These are phyloP conservation scores for Pseudogymnoascus sp. DNA, from an alignment of 2,329 filamentous ascomycete species.

Conservation along the genomic window DNA sequence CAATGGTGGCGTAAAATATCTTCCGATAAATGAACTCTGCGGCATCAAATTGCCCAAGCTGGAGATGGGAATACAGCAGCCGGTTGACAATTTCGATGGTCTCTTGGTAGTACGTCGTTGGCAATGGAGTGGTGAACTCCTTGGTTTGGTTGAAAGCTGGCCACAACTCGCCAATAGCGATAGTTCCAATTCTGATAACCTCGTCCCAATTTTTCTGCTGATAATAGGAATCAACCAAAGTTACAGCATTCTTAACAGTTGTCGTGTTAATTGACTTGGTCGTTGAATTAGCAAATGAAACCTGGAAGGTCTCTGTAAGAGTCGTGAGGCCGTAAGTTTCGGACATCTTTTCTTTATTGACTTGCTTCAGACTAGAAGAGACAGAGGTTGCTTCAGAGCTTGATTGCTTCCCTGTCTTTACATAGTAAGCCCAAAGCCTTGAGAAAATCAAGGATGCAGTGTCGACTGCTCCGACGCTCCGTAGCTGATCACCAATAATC, in stretches of 20 bases:
- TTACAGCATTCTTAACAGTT: constrained; percentile 14
- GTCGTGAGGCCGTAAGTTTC: constrained; percentile 14
- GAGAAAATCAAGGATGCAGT: constrained; percentile 5
- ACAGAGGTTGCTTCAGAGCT: constrained; percentile 15
- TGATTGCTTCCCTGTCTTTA: constrained; percentile 14
- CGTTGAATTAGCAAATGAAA: constrained; percentile 12
- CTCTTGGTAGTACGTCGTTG: constrained; percentile 13
- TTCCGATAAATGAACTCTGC: constrained; percentile 17
- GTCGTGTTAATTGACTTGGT: constrained; percentile 14
- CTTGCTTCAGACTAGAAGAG: constrained; percentile 12
- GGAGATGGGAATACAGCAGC: constrained; percentile 13
- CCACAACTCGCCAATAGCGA: constrained; percentile 17
- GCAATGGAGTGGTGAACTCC: constrained; percentile 13
- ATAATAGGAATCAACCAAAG: constrained; percentile 16
- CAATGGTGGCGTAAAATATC: constrained; percentile 16
- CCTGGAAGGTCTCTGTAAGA: constrained; percentile 15
- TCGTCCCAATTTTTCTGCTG: constrained; percentile 17
- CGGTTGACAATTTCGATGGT: constrained; percentile 11
- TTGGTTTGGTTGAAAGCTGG: constrained; percentile 12
- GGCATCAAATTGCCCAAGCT: constrained; percentile 14
- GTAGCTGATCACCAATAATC: constrained; percentile 13
- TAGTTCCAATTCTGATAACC: constrained; percentile 14
- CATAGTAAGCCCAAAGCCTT: constrained; percentile 18
- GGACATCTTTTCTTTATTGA: constrained; percentile 11
- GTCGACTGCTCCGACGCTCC: background rate